Base-by-base conservation (phyloP, 768 basidiomycete genomes). In the Xerocomus potaroensis region DNA sequence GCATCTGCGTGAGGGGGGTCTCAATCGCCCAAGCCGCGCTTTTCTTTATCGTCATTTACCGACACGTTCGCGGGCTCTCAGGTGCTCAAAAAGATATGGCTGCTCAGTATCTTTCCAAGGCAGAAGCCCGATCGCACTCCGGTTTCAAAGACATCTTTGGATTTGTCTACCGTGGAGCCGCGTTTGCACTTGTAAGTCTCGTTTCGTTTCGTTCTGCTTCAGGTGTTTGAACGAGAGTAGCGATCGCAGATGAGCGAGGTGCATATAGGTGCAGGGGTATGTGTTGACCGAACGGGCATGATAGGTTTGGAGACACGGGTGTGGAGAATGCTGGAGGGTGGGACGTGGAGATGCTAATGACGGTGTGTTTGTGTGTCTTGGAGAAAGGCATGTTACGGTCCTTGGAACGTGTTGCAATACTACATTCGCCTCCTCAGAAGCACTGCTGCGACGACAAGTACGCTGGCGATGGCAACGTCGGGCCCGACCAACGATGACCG, bases 1-100 rank as follows among this genome's bases (percentile, higher is more conserved):
- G 32, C 15, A 41, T 3, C 8, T 12, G 47, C 26, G 30, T 4
- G 40, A 49, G 12, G 21, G 21, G 23, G 51, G 24, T 12, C 70
- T 80, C 61, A 81, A 80, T 72, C 50, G 84, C 84, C 50, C 56
- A 73, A 35, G 33, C 4, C 5, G 44, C n/a, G 21, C 16, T 35
- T 14, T 18, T 23, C 8, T 10, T 5, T n/a, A 12, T 26, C 16
- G 8, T 9, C 8, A 9, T 33, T 14, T 3, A 16, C 11, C 26
- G 21, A 9, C n/a, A n/a, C n/a, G n/a, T n/a, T 5, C 14, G 3
- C 14, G 9, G n/a, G n/a, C n/a, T 9, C 24, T 4, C 43, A 73
- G 76, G 59, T 66, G 33, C 54, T 77, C 21, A 76, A 76, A 61
- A 67, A 64, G 42, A n/a, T n/a, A 54, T 66, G 19, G 62, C 70